Evolutionary conservation across 1,284 basidiomycete genomes (phyloP), one percentile per base, ranked within the genome.

Genomic region (Rhodotorula sp.): DNA sequence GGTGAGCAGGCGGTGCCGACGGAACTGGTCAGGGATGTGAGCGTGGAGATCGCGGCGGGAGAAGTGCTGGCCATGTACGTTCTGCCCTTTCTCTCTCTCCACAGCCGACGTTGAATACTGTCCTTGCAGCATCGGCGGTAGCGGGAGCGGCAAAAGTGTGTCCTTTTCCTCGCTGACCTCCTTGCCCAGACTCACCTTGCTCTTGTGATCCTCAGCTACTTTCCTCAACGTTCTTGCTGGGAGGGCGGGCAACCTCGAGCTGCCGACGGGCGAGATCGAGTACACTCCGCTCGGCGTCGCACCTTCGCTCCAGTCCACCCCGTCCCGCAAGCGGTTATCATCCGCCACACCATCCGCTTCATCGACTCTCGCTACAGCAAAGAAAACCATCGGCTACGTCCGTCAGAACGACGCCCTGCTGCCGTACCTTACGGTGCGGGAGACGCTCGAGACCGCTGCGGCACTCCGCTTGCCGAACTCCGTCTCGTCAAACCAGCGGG

Each of bases 391-490:
- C 44, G 77, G 73, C 32, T 78, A 70, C 55, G 75, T 77, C 0
- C 68, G 72, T 25, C 75, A 78, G 44, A 70, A 72, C 41, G 75
- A 76, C 54, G 61, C 46, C 41, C 67, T 78, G 12, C 59, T 78
- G 0, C 76, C 76, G 3, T 69, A 68, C 58, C 68, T 78, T 27
- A 77, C 73, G 0, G 76, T 72, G 3, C 80, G 85, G n/a, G 85
- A 86, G 76, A 87, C 85, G 0, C 77, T 87, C 12, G 79, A 78
- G 29, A 85, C 83, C 70, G 83, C 85, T 0, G 86, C 85, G 6
- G 80, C 82, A 27, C 80, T 87, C 0, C 82, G 85, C 4, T 80
- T 87, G 0, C 85, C 86, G 0, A 78, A 82, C 2, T 79, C 81
- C 0, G 79, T 85, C 6, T 72, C 80, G 21, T 59, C 74, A 3